Evolutionary conservation across 331 rosid genomes (phyloP).

Genomic region (Telfairia occidentalis): DNA sequence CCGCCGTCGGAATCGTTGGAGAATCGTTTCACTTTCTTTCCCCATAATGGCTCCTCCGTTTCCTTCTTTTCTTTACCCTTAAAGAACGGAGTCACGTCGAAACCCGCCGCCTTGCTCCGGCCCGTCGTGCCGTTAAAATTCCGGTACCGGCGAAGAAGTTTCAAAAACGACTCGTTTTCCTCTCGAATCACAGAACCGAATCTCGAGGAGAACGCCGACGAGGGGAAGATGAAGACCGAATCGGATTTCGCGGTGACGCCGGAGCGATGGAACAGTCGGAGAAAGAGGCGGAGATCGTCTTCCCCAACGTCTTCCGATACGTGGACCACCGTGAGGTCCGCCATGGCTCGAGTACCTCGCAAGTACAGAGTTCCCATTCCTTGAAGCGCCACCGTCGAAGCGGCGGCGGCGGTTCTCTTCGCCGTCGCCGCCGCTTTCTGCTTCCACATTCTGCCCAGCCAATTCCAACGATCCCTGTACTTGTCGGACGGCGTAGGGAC

Average conservation of each 20-base stretch:
- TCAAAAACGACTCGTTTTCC: conserved; percentile 45
- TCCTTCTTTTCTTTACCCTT: conserved; percentile 14
- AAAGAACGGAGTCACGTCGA: conserved; percentile 34
- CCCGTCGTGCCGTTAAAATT: conserved; percentile 17
- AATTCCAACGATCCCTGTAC: not conserved
- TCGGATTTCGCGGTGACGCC: conserved; percentile 55
- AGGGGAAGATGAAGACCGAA: conserved; percentile 48
- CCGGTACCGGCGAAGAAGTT: conserved; percentile 22
- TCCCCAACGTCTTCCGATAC: conserved; percentile 34
- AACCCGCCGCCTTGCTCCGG: conserved; percentile 15
- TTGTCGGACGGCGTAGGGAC: not conserved
- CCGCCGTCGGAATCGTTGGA: not conserved
- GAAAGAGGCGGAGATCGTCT: conserved; percentile 45
- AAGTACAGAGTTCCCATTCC: conserved; percentile 64
- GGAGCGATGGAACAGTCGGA: conserved; percentile 53
- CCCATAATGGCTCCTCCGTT: conserved; percentile 63
- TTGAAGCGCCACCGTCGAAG: conserved; percentile 19
- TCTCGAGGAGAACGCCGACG: conserved; percentile 13
- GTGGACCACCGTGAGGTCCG: conserved; percentile 58
- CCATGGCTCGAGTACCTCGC: conserved; percentile 64
- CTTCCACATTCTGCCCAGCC: conserved; percentile 11
- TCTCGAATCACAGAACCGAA: conserved; percentile 30
- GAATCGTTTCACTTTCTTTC: conserved; percentile 20
- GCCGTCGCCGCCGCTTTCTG: not conserved
- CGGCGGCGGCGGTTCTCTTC: not conserved